Percentiles rank a stretch among this genome's conserved stretches.
These are phyloP conservation scores for Rhododendron molle DNA, from an alignment of 148 eudicot genomes.

Conservation along the genomic window DNA sequence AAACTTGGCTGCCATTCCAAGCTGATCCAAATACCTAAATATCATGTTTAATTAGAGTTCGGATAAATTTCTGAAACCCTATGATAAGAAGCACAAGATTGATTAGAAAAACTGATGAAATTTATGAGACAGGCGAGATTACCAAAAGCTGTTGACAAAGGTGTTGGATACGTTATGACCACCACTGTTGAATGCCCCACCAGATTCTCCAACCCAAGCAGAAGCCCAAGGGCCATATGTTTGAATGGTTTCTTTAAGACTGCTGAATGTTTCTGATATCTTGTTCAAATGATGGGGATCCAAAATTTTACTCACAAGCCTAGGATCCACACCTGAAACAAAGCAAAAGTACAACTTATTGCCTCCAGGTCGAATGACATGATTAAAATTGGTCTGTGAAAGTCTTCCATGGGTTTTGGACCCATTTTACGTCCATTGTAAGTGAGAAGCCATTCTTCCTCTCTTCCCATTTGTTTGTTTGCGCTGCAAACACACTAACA, in stretches of 20 bases:
- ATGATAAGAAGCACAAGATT: background rate
- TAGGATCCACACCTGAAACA: conserved; percentile 65
- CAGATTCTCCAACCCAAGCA: conserved; percentile 97
- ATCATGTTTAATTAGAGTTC: background rate
- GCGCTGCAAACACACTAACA: background rate
- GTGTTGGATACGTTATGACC: conserved; percentile 64
- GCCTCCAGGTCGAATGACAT: background rate
- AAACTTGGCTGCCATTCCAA: conserved; percentile 73
- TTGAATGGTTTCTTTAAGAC: conserved; percentile 44
- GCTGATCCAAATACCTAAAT: conserved; percentile 79
- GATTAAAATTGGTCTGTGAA: background rate
- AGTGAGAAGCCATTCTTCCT: background rate
- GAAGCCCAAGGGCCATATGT: conserved; percentile 74
- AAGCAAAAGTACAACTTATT: background rate
- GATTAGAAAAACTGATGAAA: conserved; percentile 1
- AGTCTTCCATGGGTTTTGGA: background rate
- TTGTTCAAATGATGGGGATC: conserved; percentile 53
- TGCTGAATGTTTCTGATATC: conserved; percentile 36
- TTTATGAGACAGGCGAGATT: conserved; percentile 13
- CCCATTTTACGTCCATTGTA: background rate
- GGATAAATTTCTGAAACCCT: background rate
- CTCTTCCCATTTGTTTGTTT: background rate
- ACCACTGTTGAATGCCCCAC: conserved; percentile 93
- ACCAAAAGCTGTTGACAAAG: conserved; percentile 90
- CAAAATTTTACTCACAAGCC: conserved; percentile 58